Base-by-base conservation (phyloP, 73 alveolate species). In the Paramecium pentaurelia region DNA sequence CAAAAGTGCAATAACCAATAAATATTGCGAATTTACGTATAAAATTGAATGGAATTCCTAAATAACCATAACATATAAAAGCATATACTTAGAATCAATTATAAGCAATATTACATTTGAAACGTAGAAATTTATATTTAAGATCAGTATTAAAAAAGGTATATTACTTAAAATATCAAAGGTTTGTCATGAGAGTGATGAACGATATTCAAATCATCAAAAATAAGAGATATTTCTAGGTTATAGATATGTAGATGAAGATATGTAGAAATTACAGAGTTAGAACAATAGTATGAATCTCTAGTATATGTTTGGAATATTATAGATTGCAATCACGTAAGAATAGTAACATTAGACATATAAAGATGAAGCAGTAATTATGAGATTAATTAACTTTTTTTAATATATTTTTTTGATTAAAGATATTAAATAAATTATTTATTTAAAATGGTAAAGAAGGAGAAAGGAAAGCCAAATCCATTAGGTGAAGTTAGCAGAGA, bases 401-500 rank as follows among this genome's bases (percentile, higher is more conserved):
- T 75, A 14, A 10, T 75, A 20, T 75, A 16, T 84, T 16, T 37
- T 14, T 84, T 36, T 38, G 47, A 51, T 42, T 42, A 58, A 60
- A 84, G 77, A 58, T 51, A 58, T 84, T 51, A 84, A 58, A 84
- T 84, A 54, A 54, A n/a, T n/a, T n/a, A 54, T 54, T 54, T 58
- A 58, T 42, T 42, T 84, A 32, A 60, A 84, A 36, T 30, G 92
- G 38, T 36, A 49, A 92, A 84, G 95, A 51, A 54, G 70, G 70
- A 58, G 27, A 92, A 92, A 83, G 84, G 89, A 32, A 92, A 85
- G n/a, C 30, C 49, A 60, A 86, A 92, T 59, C 83, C 85, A 49
- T 36, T 92, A 20, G 94, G 73, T 14, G 95, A 93, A 92, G 97
- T 93, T 30, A 92, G 99, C 60, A 96, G 97, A 92, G 98, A 97